A percentile compares a stretch with the other conserved stretches of the same genome.
Conservation (phyloP, 495 filamentous ascomycete species). For the Hypoxylon cercidicola region DNA sequence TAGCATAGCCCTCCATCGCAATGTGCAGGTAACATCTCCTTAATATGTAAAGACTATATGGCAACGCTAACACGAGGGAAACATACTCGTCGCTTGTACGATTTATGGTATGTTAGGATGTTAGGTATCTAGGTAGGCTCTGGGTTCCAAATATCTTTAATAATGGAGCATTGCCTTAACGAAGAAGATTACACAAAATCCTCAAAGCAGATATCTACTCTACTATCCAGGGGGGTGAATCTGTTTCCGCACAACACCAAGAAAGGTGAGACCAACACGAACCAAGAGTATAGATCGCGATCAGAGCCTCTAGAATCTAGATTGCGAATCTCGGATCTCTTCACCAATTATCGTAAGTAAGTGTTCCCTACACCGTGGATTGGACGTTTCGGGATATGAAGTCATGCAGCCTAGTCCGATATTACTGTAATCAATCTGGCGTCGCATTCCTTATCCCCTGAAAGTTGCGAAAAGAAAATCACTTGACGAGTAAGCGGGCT, state of each 20-base stretch:
- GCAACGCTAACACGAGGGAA: neutral
- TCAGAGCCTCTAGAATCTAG: neutral
- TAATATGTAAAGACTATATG: conserved; percentile 7
- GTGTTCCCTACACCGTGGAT: conserved; percentile 8
- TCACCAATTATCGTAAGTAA: neutral
- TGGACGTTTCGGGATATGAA: conserved; percentile 6
- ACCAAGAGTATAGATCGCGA: neutral
- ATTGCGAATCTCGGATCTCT: neutral
- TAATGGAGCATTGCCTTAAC: no score
- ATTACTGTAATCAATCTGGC: neutral
- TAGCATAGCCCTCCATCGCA: conserved; percentile 32
- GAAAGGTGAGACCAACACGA: no score
- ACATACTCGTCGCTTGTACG: neutral
- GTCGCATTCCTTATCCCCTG: neutral
- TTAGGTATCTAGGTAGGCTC: no score
- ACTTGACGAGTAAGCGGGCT: conserved; percentile 12
- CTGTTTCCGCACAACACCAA: no score
- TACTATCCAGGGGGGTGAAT: no score
- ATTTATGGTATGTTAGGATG: neutral
- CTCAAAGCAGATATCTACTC: no score
- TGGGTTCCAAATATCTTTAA: no score
- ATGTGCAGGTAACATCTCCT: conserved; percentile 25
- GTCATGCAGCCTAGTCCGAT: conserved; percentile 18
- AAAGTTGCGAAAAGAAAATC: neutral
- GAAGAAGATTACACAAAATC: no score